Base-by-base conservation (phyloP, 129 eudicot species). In the Ambrosia trifida region DNA sequence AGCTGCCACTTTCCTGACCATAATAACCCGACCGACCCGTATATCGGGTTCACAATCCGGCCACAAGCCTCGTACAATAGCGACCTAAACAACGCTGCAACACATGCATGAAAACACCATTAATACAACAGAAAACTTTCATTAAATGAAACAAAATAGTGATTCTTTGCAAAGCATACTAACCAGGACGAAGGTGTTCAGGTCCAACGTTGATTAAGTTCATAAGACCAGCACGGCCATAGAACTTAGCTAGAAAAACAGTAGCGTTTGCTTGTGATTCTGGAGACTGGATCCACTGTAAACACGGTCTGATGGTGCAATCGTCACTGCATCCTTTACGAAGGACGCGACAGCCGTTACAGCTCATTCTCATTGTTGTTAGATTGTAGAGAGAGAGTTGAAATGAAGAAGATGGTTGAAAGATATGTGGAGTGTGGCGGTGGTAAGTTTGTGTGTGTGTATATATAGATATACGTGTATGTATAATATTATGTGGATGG, bases 211-310 rank as follows among this genome's bases (percentile, higher is more conserved):
- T 91, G 80, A 91, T 73, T 74, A 88, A 86, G 68, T 91, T 88
- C 82, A 88, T 78, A 6, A 91, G 97, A 0, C 97, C 97, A 52
- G 97, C 97, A 3, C 97, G 96, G 75, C 97, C 97, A 72, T 91
- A 91, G 61, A 91, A 91, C 69, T 91, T 91, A 1, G 97, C 97
- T 0, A 91, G 76, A 38, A 91, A 91, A 11, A 91, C 89, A 65
- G 97, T 91, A 73, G 97, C 97, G 75, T 86, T 83, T 4, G 91
- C 97, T 66, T 91, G 97, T 2, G 96, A 82, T 5, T 88, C 94
- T 6, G 96, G 81, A 49, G 74, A 76, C 3, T 81, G 83, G 50
- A 91, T 91, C 97, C 97, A 91, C 7, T 91, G 87, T 11, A 91
- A 76, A 64, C 97, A 91, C 1, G 97, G 97, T 44, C 89, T 72